A percentile compares a stretch with the other conserved stretches of the same genome.
Conservation (phyloP, 225 moss, liverwort and hornwort genomes). For the Climacium dendroides region DNA sequence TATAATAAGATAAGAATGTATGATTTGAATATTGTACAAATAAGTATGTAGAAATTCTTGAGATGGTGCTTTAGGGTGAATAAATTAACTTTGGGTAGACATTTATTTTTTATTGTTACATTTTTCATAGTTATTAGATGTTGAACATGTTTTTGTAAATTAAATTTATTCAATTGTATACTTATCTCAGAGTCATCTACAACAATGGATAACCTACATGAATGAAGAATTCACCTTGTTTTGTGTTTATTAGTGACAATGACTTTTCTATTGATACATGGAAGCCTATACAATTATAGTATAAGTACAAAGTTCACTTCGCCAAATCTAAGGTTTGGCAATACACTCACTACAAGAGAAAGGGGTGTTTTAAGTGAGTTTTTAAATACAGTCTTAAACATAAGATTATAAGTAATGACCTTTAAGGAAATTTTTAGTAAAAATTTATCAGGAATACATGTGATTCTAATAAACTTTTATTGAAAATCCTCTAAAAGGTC, state of each 20-base stretch:
- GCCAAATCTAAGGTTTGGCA: background rate
- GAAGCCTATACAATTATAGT: background rate
- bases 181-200: background rate
- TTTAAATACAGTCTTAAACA: no score
- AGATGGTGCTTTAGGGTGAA: background rate
- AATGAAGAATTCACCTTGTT: background rate
- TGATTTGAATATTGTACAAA: background rate
- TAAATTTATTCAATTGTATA: no score
- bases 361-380: no score
- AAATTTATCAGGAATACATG: no score
- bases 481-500: no score
- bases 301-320: background rate
- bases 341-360: background rate
- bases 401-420: no score
- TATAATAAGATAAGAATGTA: no score
- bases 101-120: background rate
- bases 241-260: background rate
- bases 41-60: background rate
- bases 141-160: background rate
- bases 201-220: background rate
- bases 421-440: no score
- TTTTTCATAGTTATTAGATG: no score
- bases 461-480: no score
- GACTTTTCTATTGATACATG: background rate
- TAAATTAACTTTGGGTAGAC: background rate